These are phyloP conservation scores for Aspergillus steynii DNA, from an alignment of 495 filamentous ascomycete species.

Conservation along the genomic window DNA sequence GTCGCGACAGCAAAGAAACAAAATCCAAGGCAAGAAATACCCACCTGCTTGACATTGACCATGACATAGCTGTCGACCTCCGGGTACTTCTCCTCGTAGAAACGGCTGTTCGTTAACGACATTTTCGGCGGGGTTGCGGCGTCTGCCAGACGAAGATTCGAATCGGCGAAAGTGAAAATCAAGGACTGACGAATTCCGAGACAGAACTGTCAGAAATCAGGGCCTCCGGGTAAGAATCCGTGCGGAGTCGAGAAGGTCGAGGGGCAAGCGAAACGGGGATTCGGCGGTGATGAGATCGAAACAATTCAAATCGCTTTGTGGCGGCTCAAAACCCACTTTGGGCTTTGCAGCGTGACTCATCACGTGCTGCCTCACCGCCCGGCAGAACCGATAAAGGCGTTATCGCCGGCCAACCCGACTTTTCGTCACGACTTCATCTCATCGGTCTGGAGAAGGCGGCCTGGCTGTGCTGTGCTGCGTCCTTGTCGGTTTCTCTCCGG, in stretches of 20 bases:
- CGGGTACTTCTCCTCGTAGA: slow-evolving; percentile 97
- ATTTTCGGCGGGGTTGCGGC: slow-evolving; percentile 61
- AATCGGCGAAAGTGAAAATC: slow-evolving; percentile 17
- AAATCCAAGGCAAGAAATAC: slow-evolving; percentile 16
- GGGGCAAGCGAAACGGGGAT: slow-evolving; percentile 7
- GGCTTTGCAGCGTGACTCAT: slow-evolving; percentile 17
- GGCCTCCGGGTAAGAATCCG: slow-evolving; percentile 4
- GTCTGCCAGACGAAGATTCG: slow-evolving; percentile 26
- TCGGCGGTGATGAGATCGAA: slow-evolving; percentile 20
- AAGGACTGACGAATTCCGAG: slow-evolving; percentile 12
- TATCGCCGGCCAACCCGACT: background rate
- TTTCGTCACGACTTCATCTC: background rate
- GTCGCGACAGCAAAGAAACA: background rate
- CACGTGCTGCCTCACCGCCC: slow-evolving; percentile 37
- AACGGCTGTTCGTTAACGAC: slow-evolving; percentile 98
- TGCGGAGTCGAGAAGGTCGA: slow-evolving; percentile 12
- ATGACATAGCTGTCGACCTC: slow-evolving; percentile 99
- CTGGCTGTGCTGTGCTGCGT: background rate
- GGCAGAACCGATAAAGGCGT: slow-evolving; percentile 19
- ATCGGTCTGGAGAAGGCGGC: background rate
- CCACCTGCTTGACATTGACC: slow-evolving; percentile 95
- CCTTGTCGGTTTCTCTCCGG: background rate
- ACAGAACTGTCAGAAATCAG: slow-evolving; percentile 12
- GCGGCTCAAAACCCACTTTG: slow-evolving; percentile 50
- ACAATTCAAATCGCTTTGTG: slow-evolving; percentile 48